These are phyloP conservation scores for Angomonas desouzai DNA, from an alignment of 208 protist genomes.

Conservation along the genomic window DNA sequence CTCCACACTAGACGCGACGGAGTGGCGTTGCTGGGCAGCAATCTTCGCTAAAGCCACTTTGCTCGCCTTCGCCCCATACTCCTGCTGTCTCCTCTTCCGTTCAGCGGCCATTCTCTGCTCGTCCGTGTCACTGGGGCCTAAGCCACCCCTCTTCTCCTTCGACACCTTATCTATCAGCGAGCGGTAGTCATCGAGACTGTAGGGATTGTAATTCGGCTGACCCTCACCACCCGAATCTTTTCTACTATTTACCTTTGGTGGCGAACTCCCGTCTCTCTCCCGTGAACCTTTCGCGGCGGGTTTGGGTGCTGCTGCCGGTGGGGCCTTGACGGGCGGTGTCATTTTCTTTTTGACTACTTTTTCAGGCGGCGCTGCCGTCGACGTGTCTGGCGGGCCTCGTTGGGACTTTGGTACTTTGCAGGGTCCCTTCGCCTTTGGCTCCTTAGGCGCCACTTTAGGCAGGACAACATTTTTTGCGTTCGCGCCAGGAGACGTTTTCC, in stretches of 20 bases:
- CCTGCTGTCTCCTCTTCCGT: slow-evolving; percentile 36
- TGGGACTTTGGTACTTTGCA: too few relatives aligned
- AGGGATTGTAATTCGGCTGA: slow-evolving; percentile 44
- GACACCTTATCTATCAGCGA: slow-evolving; percentile 51
- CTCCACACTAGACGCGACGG: not conserved
- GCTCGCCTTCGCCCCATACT: slow-evolving; percentile 53
- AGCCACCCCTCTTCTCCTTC: slow-evolving; percentile 33
- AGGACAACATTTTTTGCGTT: too few relatives aligned
- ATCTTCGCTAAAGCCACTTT: slow-evolving; percentile 21
- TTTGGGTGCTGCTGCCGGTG: too few relatives aligned
- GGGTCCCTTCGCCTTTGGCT: too few relatives aligned
- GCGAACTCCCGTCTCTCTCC: not conserved
- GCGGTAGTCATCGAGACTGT: slow-evolving; percentile 69
- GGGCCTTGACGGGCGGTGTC: too few relatives aligned
- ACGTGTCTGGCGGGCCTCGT: too few relatives aligned
- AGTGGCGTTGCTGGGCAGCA: not conserved
- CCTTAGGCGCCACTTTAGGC: too few relatives aligned
- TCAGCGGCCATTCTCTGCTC: slow-evolving; percentile 54
- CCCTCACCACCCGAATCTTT: not conserved
- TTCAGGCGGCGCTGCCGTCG: too few relatives aligned
- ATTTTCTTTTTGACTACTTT: too few relatives aligned
- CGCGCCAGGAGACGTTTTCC: too few relatives aligned
- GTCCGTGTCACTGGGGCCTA: slow-evolving; percentile 78
- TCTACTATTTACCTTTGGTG: not conserved
- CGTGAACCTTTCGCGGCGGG: not conserved